phyloP scores from a whole-genome alignment of 306 rosid species.

The Amphicarpaea edgeworthii region DNA sequence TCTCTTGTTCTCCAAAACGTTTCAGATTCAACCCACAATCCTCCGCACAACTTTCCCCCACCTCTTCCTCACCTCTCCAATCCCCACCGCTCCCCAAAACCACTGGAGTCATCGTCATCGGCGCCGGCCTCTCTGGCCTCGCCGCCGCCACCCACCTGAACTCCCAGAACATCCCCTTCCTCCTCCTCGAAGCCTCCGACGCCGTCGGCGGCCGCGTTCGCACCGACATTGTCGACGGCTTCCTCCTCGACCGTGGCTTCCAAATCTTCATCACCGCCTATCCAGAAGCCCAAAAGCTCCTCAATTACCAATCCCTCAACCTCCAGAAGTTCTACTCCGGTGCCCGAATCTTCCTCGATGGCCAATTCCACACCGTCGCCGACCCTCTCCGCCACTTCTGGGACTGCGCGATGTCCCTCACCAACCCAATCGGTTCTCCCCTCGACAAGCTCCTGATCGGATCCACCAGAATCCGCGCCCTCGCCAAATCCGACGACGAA shows the following conservation, averaged over 20 bases:
- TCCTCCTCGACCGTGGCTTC: conserved; percentile 88
- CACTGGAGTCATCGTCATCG: conserved; percentile 66
- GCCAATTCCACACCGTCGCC: conserved; percentile 84
- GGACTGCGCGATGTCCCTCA: conserved; percentile 65
- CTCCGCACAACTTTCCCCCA: conserved; percentile 45
- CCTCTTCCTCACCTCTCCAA: conserved; percentile 42
- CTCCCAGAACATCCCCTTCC: conserved; percentile 70
- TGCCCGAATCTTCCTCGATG: conserved; percentile 64
- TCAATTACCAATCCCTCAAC: conserved; percentile 64
- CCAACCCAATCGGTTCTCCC: conserved; percentile 75
- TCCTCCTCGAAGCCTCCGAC: conserved; percentile 80
- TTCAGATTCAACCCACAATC: conserved; percentile 55
- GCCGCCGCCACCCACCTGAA: conserved; percentile 83
- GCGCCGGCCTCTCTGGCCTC: conserved; percentile 91
- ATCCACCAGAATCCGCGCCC: conserved; percentile 56
- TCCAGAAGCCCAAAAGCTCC: conserved; percentile 81
- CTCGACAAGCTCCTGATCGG: conserved; percentile 76
- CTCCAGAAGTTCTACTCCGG: conserved; percentile 82
- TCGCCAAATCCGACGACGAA: conserved; percentile 62
- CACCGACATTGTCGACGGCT: conserved; percentile 77
- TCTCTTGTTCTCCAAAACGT: conserved; percentile 45
- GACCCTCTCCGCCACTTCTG: conserved; percentile 75
- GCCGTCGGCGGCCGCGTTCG: conserved; percentile 84
- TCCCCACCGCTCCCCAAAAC: conserved; percentile 40
- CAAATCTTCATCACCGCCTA: conserved; percentile 95